Conservation (phyloP, 768 basidiomycete genomes). For the Xerocomellus dryophilus region DNA sequence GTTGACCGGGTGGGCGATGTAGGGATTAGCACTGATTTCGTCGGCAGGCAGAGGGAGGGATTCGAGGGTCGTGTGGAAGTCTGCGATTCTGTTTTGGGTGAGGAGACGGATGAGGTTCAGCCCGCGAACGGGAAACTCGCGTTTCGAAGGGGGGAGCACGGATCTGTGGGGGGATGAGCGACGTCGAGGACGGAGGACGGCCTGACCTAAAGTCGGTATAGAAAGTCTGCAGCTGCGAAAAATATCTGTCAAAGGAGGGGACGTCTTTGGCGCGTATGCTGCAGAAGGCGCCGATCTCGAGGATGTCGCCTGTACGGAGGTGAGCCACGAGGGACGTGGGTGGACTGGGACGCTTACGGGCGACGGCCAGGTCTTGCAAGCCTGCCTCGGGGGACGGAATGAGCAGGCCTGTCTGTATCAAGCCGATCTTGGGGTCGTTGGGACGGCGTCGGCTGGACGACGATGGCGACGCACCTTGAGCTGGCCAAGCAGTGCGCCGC, state of each 20-base stretch:
- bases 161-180: conserved; percentile 41
- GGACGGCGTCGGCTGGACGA: background rate
- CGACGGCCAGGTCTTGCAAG: conserved; percentile 63
- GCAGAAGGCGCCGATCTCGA: conserved; percentile 94
- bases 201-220: conserved; percentile 80
- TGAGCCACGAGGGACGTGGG: background rate
- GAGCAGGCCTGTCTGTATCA: conserved; percentile 74
- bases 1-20: conserved; percentile 82
- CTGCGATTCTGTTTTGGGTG: conserved; percentile 93
- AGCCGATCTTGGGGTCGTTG: conserved; percentile 51
- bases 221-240: conserved; percentile 86
- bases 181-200: conserved; percentile 1
- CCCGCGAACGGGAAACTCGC: conserved; percentile 85
- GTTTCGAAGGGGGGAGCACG: conserved; percentile 75
- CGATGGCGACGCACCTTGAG: conserved; percentile 57
- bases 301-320: conserved; percentile 69
- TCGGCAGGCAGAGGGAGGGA: conserved; percentile 74
- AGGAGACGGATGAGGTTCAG: conserved; percentile 93
- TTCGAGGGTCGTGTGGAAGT: conserved; percentile 96
- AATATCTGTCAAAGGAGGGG: conserved; percentile 93
- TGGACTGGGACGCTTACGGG: conserved; percentile 53
- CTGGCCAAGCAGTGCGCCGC: conserved; percentile 58
- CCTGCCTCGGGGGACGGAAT: conserved; percentile 66
- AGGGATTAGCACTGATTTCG: conserved; percentile 64
- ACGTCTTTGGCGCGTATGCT: conserved; percentile 87